Evolutionary conservation across 805 yeast species (phyloP), one percentile per base, ranked within the genome.

Genomic region (Yamadazyma paraphyllophila): DNA sequence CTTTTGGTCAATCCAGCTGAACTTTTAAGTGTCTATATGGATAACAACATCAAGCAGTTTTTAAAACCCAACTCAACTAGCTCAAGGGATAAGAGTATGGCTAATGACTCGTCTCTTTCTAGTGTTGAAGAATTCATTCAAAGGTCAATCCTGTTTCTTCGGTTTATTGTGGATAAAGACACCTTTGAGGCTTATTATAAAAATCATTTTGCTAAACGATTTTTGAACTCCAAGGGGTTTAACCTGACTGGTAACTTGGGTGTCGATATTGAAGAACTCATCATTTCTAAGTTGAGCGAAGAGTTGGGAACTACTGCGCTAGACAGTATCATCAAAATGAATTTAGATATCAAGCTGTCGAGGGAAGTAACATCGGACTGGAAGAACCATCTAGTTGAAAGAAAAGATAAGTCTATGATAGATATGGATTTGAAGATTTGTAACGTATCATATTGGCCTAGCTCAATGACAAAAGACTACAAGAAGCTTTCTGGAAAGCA

Each of bases 181-280:
- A 69, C 86, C 20, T 91, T 90, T 66, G 96, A 89, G 59, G 84
- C 80, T 35, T 82, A 85, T 49, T 90, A 88, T 63, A 89, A 89
- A 55, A 86, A 83, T 44, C 96, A 88, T 65, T 71, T 91, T 47
- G 96, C 96, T 1, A 88, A 85, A 62, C 73, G 97, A 49, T 72
- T 90, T 44, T 55, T 72, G 20, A 71, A 65, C 45, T 52, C 71
- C 10, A 72, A 72, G 46, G 61, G 63, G 1, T 41, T 54, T 9
- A 43, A 52, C 5, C 47, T 52, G 7, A 46, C 45, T 7, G 66
- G 67, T 9, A 50, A 64, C 55, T 20, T 42, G 7, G 74, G 40
- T 69, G 66, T 73, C 39, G 92, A 88, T 48, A 65, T 85, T 3
- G 97, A 90, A 61, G 82, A 82, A 58, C 66, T 71, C 24, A 71